Conservation (phyloP, 495 filamentous ascomycete genomes). For the Penicillium ochrochloron region DNA sequence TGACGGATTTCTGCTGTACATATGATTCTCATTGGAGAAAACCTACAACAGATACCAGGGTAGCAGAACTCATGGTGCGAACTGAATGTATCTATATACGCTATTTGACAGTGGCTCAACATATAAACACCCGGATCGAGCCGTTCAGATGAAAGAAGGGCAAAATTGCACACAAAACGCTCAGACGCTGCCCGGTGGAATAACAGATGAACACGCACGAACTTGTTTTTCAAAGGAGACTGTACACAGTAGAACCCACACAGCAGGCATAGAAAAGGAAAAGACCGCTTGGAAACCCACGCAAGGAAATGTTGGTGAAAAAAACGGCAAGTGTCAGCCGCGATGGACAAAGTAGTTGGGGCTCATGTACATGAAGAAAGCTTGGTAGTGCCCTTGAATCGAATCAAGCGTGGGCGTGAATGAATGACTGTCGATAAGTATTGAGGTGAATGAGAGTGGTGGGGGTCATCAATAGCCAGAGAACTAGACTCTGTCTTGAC, state of each 20-base stretch:
- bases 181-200: conserved; percentile 3
- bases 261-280: conserved; percentile 10
- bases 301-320: conserved; percentile 13
- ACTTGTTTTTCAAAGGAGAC: conserved; percentile 3
- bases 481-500: not conserved
- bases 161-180: conserved; percentile 13
- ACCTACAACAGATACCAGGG: not conserved
- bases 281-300: conserved; percentile 15
- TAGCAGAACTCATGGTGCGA: not conserved
- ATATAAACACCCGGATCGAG: conserved; percentile 13
- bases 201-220: not conserved
- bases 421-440: conserved; percentile 12
- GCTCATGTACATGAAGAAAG: conserved; percentile 39
- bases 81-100: conserved; percentile 17
- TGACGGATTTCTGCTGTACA: conserved; percentile 8
- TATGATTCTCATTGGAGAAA: not conserved
- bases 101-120: conserved; percentile 12
- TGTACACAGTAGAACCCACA: conserved; percentile 11
- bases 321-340: conserved; percentile 4
- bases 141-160: not conserved
- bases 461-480: conserved; percentile 1
- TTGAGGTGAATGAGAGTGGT: conserved; percentile 18
- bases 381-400: conserved; percentile 1
- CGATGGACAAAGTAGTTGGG: conserved; percentile 38
- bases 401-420: not conserved